phyloP scores from a whole-genome alignment of 179 eudicot genomes.

The Corrigiola litoralis region DNA sequence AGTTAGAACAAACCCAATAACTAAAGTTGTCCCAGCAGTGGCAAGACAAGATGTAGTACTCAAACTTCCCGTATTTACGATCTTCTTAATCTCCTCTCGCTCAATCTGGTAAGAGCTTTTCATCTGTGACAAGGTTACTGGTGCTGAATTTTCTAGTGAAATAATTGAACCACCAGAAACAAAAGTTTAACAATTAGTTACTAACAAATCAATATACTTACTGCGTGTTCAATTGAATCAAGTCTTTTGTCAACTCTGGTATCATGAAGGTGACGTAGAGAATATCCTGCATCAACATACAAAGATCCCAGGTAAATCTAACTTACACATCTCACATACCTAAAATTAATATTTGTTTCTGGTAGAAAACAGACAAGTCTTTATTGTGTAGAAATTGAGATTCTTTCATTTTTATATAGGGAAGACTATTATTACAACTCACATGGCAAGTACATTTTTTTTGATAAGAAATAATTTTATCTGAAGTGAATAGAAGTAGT shows the following conservation, averaged over 20 bases:
- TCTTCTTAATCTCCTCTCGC: slow-evolving; percentile 66
- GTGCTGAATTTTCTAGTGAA: not conserved
- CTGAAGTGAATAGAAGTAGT: too few relatives aligned
- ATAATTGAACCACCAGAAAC: not conserved
- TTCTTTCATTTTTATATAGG: too few relatives aligned
- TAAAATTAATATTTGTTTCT: not conserved
- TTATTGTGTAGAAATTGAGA: too few relatives aligned
- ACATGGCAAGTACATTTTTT: too few relatives aligned
- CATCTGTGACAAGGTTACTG: slow-evolving; percentile 51
- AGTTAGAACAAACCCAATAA: slow-evolving; percentile 59
- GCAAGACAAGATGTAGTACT: slow-evolving; percentile 63
- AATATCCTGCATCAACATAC: slow-evolving; percentile 62
- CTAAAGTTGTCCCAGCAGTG: slow-evolving; percentile 70
- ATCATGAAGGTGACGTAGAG: slow-evolving; percentile 80
- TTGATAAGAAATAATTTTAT: too few relatives aligned
- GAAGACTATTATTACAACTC: too few relatives aligned
- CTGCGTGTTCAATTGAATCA: slow-evolving; percentile 81
- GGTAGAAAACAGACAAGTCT: not conserved
- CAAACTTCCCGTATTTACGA: slow-evolving; percentile 52
- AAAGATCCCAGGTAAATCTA: slow-evolving; percentile 4
- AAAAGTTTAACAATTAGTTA: not conserved
- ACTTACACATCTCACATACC: not conserved
- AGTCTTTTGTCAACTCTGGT: slow-evolving; percentile 68
- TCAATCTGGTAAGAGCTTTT: slow-evolving; percentile 52
- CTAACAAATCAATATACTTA: slow-evolving; percentile 31